Percentiles rank a stretch among this genome's conserved stretches.
These are phyloP conservation scores for Prasinococcaceae sp. DNA, from an alignment of 139 green algal genomes.

Conservation along the genomic window DNA sequence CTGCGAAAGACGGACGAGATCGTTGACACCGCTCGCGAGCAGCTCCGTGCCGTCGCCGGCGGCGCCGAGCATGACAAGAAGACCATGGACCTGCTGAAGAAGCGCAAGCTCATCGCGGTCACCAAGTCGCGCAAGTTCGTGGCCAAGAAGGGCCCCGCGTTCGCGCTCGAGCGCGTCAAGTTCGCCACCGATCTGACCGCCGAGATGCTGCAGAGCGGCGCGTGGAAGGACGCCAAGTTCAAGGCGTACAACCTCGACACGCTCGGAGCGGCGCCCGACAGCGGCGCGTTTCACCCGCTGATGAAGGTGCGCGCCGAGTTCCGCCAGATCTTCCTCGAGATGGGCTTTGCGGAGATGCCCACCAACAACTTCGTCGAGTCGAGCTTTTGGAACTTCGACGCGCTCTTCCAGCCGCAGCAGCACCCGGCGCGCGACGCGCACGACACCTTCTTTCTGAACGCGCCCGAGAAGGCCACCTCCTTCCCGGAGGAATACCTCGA, in stretches of 20 bases:
- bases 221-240: constrained; percentile 73
- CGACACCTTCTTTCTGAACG: constrained; percentile 94
- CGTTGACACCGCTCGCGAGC: constrained; percentile 11
- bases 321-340: constrained; percentile 38
- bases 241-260: constrained; percentile 96
- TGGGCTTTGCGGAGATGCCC: constrained; percentile 80
- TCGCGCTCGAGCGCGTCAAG: constrained; percentile 80
- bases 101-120: constrained; percentile 24
- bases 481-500: constrained; percentile 74
- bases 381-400: constrained; percentile 99
- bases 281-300: constrained; percentile 87
- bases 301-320: constrained; percentile 65
- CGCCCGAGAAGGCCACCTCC: constrained; percentile 1
- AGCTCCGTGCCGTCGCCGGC: constrained; percentile 1
- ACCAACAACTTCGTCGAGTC: constrained; percentile 83
- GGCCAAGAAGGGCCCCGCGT: constrained; percentile 70
- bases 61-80: not conserved
- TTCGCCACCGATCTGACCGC: constrained; percentile 81
- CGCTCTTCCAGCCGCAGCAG: constrained; percentile 96
- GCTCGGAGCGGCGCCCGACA: constrained; percentile 21
- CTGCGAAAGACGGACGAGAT: constrained; percentile 21
- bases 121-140: constrained; percentile 2
- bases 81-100: constrained; percentile 15
- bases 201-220: constrained; percentile 78
- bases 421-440: constrained; percentile 93